Conservation (phyloP, 148 eudicot genomes). For the Nyssa sinensis region DNA sequence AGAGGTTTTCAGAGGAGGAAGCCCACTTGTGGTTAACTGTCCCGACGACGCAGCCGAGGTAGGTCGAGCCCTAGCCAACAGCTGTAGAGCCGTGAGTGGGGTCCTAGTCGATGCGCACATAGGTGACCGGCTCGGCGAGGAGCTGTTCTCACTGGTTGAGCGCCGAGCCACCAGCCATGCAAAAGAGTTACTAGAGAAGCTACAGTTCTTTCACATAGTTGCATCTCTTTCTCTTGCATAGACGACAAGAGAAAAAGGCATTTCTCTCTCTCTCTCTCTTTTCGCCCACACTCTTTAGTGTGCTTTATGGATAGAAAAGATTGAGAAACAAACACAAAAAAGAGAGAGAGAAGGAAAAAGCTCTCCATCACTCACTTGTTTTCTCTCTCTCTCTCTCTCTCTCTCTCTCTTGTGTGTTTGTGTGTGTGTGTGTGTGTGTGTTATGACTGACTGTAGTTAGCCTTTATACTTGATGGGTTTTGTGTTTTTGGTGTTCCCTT, state of each 20-base stretch:
- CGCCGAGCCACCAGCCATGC: conserved; percentile 62
- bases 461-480: background rate
- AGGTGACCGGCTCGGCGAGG: conserved; percentile 65
- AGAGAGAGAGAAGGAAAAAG: background rate
- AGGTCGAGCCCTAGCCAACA: conserved; percentile 73
- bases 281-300: background rate
- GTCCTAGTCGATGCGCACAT: conserved; percentile 93
- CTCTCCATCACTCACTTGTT: background rate
- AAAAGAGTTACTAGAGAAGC: conserved; percentile 62
- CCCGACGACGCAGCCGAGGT: conserved; percentile 72
- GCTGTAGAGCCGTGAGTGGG: conserved; percentile 76
- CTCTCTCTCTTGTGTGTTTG: conserved; percentile 1
- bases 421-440: background rate
- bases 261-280: background rate
- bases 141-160: conserved; percentile 63
- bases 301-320: conserved; percentile 10
- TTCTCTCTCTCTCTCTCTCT: background rate
- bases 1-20: conserved; percentile 79
- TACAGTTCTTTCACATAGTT: conserved; percentile 82
- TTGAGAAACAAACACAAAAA: background rate
- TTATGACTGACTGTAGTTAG: background rate
- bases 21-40: conserved; percentile 77
- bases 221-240: conserved; percentile 72
- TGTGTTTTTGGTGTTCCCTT: conserved; percentile 5
- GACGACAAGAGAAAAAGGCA: background rate